Conservation (phyloP, 2,329 filamentous ascomycete species). For the Aspergillus quadrilineatus region DNA sequence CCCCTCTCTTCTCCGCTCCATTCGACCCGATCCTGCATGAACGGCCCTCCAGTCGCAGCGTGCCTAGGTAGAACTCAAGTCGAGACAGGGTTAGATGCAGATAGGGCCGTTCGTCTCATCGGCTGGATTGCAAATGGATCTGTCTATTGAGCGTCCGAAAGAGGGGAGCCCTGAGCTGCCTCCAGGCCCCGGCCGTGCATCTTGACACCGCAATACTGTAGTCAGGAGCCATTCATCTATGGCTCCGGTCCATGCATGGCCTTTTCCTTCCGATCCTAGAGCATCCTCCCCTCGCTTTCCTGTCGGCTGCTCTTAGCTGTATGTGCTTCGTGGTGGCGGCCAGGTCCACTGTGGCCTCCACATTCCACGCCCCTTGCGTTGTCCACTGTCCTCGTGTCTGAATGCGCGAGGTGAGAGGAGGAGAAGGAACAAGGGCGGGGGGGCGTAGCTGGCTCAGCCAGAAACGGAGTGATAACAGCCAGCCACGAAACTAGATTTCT, state of each 20-base stretch:
- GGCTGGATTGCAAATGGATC: conserved; percentile 20
- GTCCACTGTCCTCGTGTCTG: background rate
- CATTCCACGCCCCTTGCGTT: background rate
- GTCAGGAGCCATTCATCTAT: background rate
- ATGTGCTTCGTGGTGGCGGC: background rate
- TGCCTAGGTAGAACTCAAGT: background rate
- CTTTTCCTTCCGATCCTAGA: background rate
- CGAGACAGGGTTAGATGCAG: conserved; percentile 5
- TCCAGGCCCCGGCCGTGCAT: background rate
- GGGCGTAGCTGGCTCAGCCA: background rate
- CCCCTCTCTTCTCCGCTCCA: background rate
- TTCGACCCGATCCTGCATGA: background rate
- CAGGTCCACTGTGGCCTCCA: background rate
- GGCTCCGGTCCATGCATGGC: background rate
- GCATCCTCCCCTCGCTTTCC: no score
- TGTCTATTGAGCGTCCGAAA: conserved; percentile 16
- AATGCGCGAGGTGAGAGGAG: no score
- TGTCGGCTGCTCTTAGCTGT: no score
- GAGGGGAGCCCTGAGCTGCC: background rate
- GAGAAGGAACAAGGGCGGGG: background rate
- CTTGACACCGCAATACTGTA: background rate
- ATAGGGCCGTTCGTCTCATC: conserved; percentile 8
- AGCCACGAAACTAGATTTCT: background rate
- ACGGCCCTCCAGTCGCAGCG: background rate
- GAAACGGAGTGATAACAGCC: background rate